Evolutionary conservation across 305 asterid genomes (phyloP), one percentile per base, ranked within the genome.

Genomic region (Fraxinus sp.): DNA sequence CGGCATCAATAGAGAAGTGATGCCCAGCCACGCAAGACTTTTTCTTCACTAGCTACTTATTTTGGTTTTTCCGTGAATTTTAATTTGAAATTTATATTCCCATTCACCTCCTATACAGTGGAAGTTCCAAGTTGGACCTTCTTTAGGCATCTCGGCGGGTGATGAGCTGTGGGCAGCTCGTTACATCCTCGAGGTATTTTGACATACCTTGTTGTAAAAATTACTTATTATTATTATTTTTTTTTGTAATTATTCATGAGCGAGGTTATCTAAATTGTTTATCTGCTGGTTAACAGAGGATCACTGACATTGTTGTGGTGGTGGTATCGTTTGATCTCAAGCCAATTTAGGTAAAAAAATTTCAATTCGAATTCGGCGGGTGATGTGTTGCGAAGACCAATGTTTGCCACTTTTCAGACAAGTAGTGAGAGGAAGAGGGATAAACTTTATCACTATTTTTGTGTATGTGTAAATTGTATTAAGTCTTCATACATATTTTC

Each of bases 371-470:
- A 32, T 32, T 4, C 26, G 26, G 26, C 26, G 4, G 36, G 36
- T 33, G 36, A 94, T 86, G 99, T 94, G 83, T 83, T 92, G 36
- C 92, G 93, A 79, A 90, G 95, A 57, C 99, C 98, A 13, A 86
- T 91, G 81, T 87, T 96, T 79, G 97, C 92, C 84, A 94, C 99
- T 81, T 94, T 93, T 83, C 84, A 84, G 82, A 97, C 98, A 35
- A 90, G 93, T 66, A 95, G 89, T 41, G 94, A 89, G 86, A 96
- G 95, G 80, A 91, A 89, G 84, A 83, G 89, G 0, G 59, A 93
- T 84, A 86, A 91, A 83, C 89, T 91, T 72, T 88, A 80, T 83
- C 99, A 96, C 89, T 93, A 95, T 85, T 84, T 94, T 59, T 83
- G 64, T 55, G 98, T 96, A 91, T 30, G 92, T 59, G 87, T 46